Evolutionary conservation across 352 stramenopile species (phyloP).

Genomic region (Phytophthora cryptogea): DNA sequence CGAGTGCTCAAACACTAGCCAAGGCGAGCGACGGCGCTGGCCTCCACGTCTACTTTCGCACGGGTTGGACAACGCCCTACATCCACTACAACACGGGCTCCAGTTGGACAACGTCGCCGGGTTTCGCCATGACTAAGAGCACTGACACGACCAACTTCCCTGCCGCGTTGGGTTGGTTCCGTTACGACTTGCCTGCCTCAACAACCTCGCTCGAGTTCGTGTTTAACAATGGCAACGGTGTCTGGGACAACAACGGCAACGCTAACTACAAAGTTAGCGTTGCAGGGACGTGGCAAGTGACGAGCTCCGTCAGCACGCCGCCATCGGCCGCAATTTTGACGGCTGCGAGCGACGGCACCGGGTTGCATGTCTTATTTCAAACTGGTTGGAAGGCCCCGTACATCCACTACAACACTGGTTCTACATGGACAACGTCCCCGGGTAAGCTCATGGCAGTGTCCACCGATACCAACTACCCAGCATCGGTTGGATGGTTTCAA

Average conservation of each 20-base stretch:
- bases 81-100: conserved; percentile 57
- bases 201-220: conserved; percentile 29
- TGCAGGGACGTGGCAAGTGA: conserved; percentile 32
- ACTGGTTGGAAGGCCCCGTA: conserved; percentile 35
- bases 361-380: conserved; percentile 45
- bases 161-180: conserved; percentile 29
- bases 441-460: conserved; percentile 36
- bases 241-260: conserved; percentile 36
- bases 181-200: conserved; percentile 25
- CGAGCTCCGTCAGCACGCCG: conserved; percentile 23
- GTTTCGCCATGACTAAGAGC: conserved; percentile 29
- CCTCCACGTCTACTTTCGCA: conserved; percentile 53
- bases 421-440: conserved; percentile 38
- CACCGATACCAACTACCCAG: conserved; percentile 20
- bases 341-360: conserved; percentile 36
- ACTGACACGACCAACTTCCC: conserved; percentile 30
- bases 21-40: conserved; percentile 42
- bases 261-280: conserved; percentile 32
- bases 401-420: conserved; percentile 41
- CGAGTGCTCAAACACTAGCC: conserved; percentile 41
- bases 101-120: conserved; percentile 42
- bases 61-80: conserved; percentile 45
- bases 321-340: conserved; percentile 25
- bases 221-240: conserved; percentile 31
- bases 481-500: conserved; percentile 42